These are phyloP conservation scores for Pilasporangium apinafurcum DNA, from an alignment of 352 stramenopile species.

Conservation along the genomic window DNA sequence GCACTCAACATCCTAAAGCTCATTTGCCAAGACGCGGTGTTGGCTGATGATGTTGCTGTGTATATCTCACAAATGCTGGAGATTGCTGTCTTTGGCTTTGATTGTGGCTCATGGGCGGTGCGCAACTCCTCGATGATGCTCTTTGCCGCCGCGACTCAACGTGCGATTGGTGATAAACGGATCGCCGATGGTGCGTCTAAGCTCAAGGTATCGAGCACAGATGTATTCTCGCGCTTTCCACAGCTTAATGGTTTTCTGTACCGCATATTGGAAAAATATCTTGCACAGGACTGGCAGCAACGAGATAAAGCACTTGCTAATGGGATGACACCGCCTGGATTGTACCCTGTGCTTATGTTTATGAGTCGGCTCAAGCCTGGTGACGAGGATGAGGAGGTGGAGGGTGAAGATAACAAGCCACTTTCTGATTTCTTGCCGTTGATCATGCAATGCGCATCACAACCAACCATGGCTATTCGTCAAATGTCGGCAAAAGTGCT, in stretches of 20 bases:
- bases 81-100: constrained; percentile 77
- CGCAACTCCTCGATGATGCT: constrained; percentile 92
- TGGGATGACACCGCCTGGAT: constrained; percentile 36
- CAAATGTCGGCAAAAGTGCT: constrained; percentile 79
- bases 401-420: constrained; percentile 8
- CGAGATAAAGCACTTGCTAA: constrained; percentile 1
- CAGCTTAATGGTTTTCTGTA: constrained; percentile 60
- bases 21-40: constrained; percentile 83
- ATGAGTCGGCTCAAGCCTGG: constrained; percentile 64
- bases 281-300: constrained; percentile 11
- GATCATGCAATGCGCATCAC: constrained; percentile 55
- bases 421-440: constrained; percentile 59
- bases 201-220: constrained; percentile 55
- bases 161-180: constrained; percentile 77
- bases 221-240: constrained; percentile 78
- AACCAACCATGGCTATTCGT: constrained; percentile 68
- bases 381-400: constrained; percentile 37
- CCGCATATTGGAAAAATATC: constrained; percentile 39
- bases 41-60: constrained; percentile 74
- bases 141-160: constrained; percentile 75
- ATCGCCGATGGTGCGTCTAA: constrained; percentile 62
- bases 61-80: constrained; percentile 88
- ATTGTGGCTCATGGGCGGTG: constrained; percentile 81
- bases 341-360: constrained; percentile 78
- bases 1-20: constrained; percentile 88